Percentiles rank a stretch among this genome's conserved stretches.
Evolutionary conservation across 768 basidiomycete genomes (phyloP).

Genomic region (Sarcomyxa edulis): DNA sequence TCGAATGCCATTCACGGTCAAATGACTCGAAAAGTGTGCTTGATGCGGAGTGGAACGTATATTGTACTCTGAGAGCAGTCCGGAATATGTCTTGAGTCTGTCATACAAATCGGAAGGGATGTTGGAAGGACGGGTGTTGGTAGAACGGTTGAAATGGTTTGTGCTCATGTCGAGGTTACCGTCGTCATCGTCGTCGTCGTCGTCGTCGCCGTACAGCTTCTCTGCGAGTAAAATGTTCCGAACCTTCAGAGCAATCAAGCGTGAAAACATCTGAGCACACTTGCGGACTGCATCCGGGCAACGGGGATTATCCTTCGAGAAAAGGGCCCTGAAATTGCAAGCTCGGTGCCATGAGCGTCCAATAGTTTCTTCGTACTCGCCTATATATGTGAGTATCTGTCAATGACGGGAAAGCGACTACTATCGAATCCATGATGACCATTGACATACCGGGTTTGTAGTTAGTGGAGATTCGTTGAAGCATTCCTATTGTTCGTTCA

Average conservation of each 20-base stretch:
- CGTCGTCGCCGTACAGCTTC: not conserved
- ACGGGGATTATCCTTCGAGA: slow-evolving; percentile 4
- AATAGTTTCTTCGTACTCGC: slow-evolving; percentile 9
- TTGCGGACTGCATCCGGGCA: slow-evolving; percentile 1
- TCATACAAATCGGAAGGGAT: too few relatives aligned
- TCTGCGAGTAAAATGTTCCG: slow-evolving; percentile 3
- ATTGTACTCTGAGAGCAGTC: not conserved
- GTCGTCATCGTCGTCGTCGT: not conserved
- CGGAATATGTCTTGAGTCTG: too few relatives aligned
- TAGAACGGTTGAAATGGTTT: not conserved
- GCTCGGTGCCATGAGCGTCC: slow-evolving; percentile 7
- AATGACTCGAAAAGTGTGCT: not conserved
- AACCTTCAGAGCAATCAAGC: slow-evolving; percentile 3
- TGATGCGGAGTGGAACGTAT: not conserved
- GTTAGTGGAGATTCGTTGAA: slow-evolving; percentile 29
- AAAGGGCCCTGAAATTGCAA: slow-evolving; percentile 3
- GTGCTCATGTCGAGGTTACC: not conserved
- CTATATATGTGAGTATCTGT: slow-evolving; percentile 12
- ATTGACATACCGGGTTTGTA: slow-evolving; percentile 13
- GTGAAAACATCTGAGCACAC: slow-evolving; percentile 5
- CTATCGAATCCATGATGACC: not conserved
- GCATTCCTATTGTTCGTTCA: slow-evolving; percentile 27
- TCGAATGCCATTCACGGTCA: slow-evolving; percentile 2
- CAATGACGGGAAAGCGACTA: not conserved
- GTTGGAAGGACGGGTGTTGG: too few relatives aligned